Conservation (phyloP, 2,329 filamentous ascomycete species). For the Colletotrichum somersetense region DNA sequence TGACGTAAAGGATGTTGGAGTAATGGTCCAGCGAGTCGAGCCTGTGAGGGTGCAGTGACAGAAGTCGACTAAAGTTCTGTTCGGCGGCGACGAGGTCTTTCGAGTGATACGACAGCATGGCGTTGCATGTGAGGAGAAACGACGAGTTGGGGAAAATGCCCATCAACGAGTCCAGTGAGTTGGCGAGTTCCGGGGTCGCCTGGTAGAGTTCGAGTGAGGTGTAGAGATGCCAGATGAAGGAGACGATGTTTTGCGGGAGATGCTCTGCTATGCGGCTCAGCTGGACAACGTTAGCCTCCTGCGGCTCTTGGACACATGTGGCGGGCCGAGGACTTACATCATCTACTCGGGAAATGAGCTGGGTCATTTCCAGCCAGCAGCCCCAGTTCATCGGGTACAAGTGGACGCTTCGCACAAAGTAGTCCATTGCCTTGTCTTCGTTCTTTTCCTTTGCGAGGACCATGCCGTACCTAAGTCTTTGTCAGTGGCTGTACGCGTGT, state of each 20-base stretch:
- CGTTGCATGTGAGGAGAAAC: slow-evolving; percentile 91
- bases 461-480: slow-evolving; percentile 77
- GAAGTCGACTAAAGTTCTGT: slow-evolving; percentile 79
- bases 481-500: slow-evolving; percentile 34
- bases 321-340: slow-evolving; percentile 70
- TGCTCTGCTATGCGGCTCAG: slow-evolving; percentile 78
- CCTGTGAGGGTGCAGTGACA: slow-evolving; percentile 80
- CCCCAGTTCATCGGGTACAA: slow-evolving; percentile 97
- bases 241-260: slow-evolving; percentile 90
- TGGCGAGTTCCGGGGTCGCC: slow-evolving; percentile 80
- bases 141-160: slow-evolving; percentile 88
- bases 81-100: slow-evolving; percentile 81
- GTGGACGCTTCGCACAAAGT: slow-evolving; percentile 89
- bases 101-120: slow-evolving; percentile 89
- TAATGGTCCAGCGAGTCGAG: slow-evolving; percentile 95
- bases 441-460: slow-evolving; percentile 92
- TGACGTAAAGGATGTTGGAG: slow-evolving; percentile 96
- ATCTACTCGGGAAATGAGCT: slow-evolving; percentile 82
- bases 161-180: slow-evolving; percentile 81
- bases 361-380: slow-evolving; percentile 92
- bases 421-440: slow-evolving; percentile 84
- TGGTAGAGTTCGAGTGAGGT: slow-evolving; percentile 94
- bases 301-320: neutral
- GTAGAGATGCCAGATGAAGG: slow-evolving; percentile 93
- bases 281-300: slow-evolving; percentile 58